Evolutionary conservation across 257 asterid species (phyloP), one percentile per base, ranked within the genome.

Genomic region (Forsythia viridissima): DNA sequence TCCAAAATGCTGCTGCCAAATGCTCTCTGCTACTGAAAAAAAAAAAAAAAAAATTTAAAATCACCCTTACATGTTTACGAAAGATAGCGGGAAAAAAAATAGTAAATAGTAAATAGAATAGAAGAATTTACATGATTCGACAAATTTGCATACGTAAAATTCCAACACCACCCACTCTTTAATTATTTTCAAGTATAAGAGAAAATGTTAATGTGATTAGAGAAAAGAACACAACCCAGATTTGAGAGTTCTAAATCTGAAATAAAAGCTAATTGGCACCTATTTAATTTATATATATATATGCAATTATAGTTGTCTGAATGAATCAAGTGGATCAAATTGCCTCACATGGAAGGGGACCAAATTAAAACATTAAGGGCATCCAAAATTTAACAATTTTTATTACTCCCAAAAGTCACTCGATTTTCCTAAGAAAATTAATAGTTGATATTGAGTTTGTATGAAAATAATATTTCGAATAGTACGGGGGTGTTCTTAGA

Each of bases 251-350:
- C 66, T 57, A 4, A 18, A n/a, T 57, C 24, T 57, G 66, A 20
- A 57, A 57, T 18, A 57, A 30, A 57, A n/a, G 66, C 36, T 20
- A n/a, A 34, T 57, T 57, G n/a, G 66, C 34, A 57, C 9, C 66
- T 57, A 57, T n/a, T 57, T 57, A 18, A 57, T 57, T 57, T 57
- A 57, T 8, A 3, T 57, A 57, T 8, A 3, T 57, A 24, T 24
- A 24, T 24, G 30, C 21, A 51, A 51, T 68, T 72, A 72, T 72
- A 52, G 74, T 44, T 71, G 39, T 38, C 40, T 21, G 68, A 8
- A 18, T 40, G 20, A 46, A 38, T 61, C 84, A 83, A 83, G 87
- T 83, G 84, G 87, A 83, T 80, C 84, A 72, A 76, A 16, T 11
- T 38, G 52, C 69, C 65, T 71, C 65, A 73, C 66, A 82, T 40